A percentile compares a stretch with the other conserved stretches of the same genome.
phyloP scores from a whole-genome alignment of 495 filamentous ascomycete species.

The Darksidea phi region DNA sequence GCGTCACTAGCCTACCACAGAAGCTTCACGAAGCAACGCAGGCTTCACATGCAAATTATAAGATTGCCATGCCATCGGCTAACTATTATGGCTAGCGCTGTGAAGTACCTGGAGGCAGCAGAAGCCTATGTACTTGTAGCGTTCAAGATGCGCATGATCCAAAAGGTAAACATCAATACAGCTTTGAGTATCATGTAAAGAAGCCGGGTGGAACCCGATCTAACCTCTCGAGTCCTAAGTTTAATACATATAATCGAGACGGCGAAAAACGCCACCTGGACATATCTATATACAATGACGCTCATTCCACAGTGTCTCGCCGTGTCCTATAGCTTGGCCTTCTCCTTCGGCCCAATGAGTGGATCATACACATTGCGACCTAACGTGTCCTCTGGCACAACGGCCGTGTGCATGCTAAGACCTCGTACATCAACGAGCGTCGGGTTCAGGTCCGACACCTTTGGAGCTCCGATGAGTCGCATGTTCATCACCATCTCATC shows the following conservation, averaged over 20 bases:
- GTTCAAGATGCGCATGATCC: too few species aligned
- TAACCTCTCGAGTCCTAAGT: constrained; percentile 9
- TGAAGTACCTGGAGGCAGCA: too few species aligned
- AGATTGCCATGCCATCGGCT: too few species aligned
- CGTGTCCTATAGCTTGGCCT: constrained; percentile 51
- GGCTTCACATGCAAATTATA: constrained; percentile 13
- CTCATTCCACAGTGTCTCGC: neutral
- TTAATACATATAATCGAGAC: neutral
- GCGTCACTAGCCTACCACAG: neutral
- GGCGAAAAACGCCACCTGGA: neutral
- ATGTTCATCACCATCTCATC: constrained; percentile 99
- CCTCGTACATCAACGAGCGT: constrained; percentile 74
- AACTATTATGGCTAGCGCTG: too few species aligned
- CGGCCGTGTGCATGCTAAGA: constrained; percentile 64
- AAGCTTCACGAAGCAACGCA: constrained; percentile 8
- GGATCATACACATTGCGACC: constrained; percentile 64
- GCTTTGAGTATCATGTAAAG: too few species aligned
- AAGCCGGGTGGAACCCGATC: too few species aligned
- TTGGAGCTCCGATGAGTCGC: constrained; percentile 80
- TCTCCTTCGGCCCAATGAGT: constrained; percentile 59
- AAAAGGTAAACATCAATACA: neutral
- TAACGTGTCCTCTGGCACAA: constrained; percentile 69
- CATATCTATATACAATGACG: constrained; percentile 18
- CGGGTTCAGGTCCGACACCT: constrained; percentile 73
- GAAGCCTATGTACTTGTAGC: too few species aligned